phyloP scores from a whole-genome alignment of 129 eudicot species.

The Chrysanthemum seticuspe region DNA sequence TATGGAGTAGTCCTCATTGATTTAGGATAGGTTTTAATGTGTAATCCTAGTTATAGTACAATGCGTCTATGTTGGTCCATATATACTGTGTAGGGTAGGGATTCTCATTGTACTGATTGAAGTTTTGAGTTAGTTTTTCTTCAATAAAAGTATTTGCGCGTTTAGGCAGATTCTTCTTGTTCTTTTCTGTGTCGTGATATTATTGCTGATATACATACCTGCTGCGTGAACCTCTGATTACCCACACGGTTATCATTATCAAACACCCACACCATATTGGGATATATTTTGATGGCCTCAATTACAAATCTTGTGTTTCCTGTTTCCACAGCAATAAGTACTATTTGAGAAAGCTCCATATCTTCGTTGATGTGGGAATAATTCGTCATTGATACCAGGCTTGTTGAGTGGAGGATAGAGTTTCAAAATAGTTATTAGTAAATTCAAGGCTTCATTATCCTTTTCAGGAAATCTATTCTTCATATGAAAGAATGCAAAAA shows the following conservation, averaged over 20 bases:
- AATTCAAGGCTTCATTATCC: background rate
- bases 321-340: slow-evolving; percentile 21
- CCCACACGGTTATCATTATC: slow-evolving; percentile 3
- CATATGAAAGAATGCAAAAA: background rate
- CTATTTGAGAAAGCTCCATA: background rate
- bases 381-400: background rate
- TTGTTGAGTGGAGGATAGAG: background rate
- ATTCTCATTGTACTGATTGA: no score
- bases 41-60: no score
- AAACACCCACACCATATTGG: slow-evolving; percentile 18
- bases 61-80: no score
- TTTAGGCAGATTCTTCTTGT: no score
- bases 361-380: background rate
- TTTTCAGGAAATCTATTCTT: background rate
- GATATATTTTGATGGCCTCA: slow-evolving; percentile 9
- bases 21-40: no score
- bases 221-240: no score
- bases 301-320: slow-evolving; percentile 27
- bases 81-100: no score
- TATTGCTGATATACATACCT: no score
- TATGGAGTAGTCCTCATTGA: no score
- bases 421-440: slow-evolving; percentile 2
- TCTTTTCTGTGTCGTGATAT: no score
- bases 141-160: no score
- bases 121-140: no score